Evolutionary conservation across 2,329 filamentous ascomycete species (phyloP).

Genomic region (Pseudogymnoascus sp.): DNA sequence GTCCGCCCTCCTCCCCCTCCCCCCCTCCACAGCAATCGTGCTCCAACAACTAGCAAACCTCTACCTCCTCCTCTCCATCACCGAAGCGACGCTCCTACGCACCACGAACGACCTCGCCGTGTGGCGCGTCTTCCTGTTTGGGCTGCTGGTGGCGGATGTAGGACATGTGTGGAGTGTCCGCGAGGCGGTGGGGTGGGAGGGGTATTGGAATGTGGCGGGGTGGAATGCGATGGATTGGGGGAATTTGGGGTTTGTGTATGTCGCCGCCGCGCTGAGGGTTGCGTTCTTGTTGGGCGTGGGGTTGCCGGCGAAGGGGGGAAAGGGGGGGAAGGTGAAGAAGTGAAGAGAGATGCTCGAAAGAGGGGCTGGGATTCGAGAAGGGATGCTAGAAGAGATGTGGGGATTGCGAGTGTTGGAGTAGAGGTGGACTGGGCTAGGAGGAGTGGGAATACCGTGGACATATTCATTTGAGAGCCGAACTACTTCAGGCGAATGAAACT

Average conservation of each 20-base stretch:
- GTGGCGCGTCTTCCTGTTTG: constrained; percentile 59
- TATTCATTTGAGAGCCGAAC: too few species aligned
- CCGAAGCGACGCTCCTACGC: constrained; percentile 67
- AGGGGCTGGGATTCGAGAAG: too few species aligned
- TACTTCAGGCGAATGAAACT: too few species aligned
- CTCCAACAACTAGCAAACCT: constrained; percentile 70
- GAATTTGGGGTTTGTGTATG: constrained; percentile 62
- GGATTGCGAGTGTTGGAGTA: too few species aligned
- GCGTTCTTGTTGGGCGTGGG: constrained; percentile 52
- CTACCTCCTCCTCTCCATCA: constrained; percentile 68
- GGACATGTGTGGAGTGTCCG: constrained; percentile 64
- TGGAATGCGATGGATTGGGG: constrained; percentile 65
- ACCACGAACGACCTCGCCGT: constrained; percentile 58
- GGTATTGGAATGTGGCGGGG: constrained; percentile 46
- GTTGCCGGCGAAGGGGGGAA: constrained; percentile 26
- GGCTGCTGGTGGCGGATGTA: constrained; percentile 64
- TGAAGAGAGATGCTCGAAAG: neutral
- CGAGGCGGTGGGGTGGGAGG: constrained; percentile 41
- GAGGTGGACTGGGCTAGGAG: too few species aligned
- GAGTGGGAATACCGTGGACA: too few species aligned
- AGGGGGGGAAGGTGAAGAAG: constrained; percentile 2
- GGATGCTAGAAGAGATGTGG: too few species aligned
- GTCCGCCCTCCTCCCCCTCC: constrained; percentile 31
- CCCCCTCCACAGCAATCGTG: constrained; percentile 54
- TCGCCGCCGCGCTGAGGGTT: constrained; percentile 50